These are phyloP conservation scores for Agarophyton chilense DNA, from an alignment of 23 red algal genomes.

Conservation along the genomic window DNA sequence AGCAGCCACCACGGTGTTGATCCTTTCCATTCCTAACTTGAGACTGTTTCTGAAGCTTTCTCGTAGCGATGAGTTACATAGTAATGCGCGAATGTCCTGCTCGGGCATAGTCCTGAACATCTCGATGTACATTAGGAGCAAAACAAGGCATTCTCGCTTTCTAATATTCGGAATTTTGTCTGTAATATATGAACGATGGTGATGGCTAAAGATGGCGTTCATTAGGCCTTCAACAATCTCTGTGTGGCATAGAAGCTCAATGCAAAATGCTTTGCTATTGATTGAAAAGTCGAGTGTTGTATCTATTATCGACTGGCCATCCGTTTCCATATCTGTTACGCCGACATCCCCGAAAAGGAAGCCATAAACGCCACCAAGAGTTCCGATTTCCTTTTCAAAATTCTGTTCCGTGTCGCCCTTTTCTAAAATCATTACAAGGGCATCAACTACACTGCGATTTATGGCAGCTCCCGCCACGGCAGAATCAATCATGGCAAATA, in stretches of 20 bases:
- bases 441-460: slow-evolving; percentile 17
- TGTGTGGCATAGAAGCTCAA: slow-evolving; percentile 26
- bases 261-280: slow-evolving; percentile 24
- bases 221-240: slow-evolving; percentile 44
- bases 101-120: slow-evolving; percentile 31
- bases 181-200: slow-evolving; percentile 28
- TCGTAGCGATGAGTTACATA: background rate
- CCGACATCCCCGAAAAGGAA: slow-evolving; percentile 18
- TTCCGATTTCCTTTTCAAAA: slow-evolving; percentile 6
- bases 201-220: slow-evolving; percentile 39
- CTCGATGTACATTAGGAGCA: slow-evolving; percentile 23
- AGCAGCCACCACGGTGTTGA: slow-evolving; percentile 7
- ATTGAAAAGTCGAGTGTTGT: background rate
- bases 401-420: background rate
- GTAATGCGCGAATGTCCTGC: background rate
- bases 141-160: slow-evolving; percentile 32
- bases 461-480: background rate
- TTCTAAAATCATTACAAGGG: slow-evolving; percentile 1
- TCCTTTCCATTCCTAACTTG: background rate
- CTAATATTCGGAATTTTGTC: slow-evolving; percentile 10
- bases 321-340: background rate
- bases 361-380: slow-evolving; percentile 13
- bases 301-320: background rate
- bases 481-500: slow-evolving; percentile 17
- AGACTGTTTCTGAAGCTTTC: slow-evolving; percentile 30